Base-by-base conservation (phyloP, 495 filamentous ascomycete genomes). In the Podospora conica region DNA sequence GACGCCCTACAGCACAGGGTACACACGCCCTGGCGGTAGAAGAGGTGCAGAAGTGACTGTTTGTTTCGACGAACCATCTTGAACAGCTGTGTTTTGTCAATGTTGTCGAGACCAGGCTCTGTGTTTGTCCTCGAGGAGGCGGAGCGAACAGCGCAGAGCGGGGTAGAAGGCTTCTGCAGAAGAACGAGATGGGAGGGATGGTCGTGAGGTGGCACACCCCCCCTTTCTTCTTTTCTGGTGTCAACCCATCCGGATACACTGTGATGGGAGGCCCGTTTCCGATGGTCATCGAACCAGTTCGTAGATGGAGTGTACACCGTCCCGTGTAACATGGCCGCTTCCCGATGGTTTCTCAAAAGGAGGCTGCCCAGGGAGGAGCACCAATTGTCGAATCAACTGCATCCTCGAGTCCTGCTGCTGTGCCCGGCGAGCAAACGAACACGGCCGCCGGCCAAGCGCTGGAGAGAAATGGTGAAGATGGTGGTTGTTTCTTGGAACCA, bases 201-300 rank as follows among this genome's bases (percentile, higher is more conserved):
- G n/a, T 53, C 29, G 59, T 61, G 59, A 61, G 59, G 22, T 61
- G 59, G 59, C 59, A 61, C 22, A 40, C 59, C 58, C 31, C 25
- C 60, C 58, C 31, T 31, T 15, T 29, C 60, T 18, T 27, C 21
- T 18, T 27, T 18, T 20, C 29, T 48, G 9, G 11, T 24, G 33
- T 12, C 29, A 29, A 53, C 31, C 23, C 23, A 61, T 24, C 22
- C 60, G 23, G 31, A 18, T 23, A 10, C 60, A 61, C 60, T 48
- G 40, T 61, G 60, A 54, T 48, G 18, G 40, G 21, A 48, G 48
- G 29, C 9, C 60, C 10, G 60, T 31, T 61, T 48, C 31, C 60
- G 40, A 33, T 53, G 40, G 53, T 18, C 4, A 63, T 55, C 61
- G 20, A 53, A 53, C 40, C 22, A 53, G 29, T 31, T 24, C 22